phyloP scores from a whole-genome alignment of 345 rosid genomes.

The Sapria himalayana region DNA sequence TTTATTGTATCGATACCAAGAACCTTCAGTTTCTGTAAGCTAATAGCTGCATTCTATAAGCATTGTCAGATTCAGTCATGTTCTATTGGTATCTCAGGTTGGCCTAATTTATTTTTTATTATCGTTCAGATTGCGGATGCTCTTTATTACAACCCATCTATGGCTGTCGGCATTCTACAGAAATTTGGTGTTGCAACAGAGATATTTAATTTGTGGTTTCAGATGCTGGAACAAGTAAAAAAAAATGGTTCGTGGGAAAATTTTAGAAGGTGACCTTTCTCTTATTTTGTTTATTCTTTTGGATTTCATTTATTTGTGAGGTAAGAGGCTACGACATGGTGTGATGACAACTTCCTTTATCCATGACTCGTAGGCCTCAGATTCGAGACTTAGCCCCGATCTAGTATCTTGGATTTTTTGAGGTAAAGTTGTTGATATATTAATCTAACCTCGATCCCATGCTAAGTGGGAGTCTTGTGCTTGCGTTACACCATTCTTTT shows the following conservation, averaged over 20 bases:
- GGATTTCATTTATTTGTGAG: background rate
- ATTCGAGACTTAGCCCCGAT: no score
- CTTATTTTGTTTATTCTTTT: background rate
- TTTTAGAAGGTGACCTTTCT: slow-evolving; percentile 47
- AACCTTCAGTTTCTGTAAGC: no score
- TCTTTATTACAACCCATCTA: slow-evolving; percentile 61
- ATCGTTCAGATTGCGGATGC: slow-evolving; percentile 69
- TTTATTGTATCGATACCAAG: no score
- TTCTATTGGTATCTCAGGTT: background rate
- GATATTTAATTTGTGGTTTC: slow-evolving; percentile 81
- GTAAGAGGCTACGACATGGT: no score
- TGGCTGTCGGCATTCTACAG: slow-evolving; percentile 63
- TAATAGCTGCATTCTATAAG: no score
- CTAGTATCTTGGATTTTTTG: no score
- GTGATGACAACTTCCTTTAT: no score
- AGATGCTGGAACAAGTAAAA: slow-evolving; percentile 80
- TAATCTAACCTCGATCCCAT: no score
- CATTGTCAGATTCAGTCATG: background rate
- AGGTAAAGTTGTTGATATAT: no score
- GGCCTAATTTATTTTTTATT: background rate
- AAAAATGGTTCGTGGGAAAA: slow-evolving; percentile 62
- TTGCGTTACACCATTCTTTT: background rate
- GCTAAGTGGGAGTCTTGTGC: no score
- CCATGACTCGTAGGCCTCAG: no score
- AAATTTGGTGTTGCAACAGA: slow-evolving; percentile 61